These are phyloP conservation scores for Saprolegnia parasitica DNA, from an alignment of 352 stramenopile species.

Conservation along the genomic window DNA sequence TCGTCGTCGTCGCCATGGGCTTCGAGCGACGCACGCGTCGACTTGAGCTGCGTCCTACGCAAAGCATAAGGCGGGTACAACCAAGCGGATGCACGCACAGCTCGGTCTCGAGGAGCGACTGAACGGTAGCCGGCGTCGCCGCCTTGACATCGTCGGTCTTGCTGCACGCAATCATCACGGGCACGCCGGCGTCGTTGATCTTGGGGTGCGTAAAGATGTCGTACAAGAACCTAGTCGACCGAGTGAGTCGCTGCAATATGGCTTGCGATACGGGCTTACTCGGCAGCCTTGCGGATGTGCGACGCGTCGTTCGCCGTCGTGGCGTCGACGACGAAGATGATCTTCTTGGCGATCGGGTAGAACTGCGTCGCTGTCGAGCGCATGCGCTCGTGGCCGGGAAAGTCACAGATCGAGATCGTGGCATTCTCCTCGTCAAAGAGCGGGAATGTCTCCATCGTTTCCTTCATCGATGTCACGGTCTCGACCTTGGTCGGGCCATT, in stretches of 20 bases:
- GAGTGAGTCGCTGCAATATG: slow-evolving; percentile 3
- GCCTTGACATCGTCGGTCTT: slow-evolving; percentile 61
- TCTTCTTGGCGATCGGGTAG: slow-evolving; percentile 58
- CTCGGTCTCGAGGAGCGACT: slow-evolving; percentile 69
- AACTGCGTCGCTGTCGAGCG: slow-evolving; percentile 69
- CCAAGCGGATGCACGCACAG: slow-evolving; percentile 30
- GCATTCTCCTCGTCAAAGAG: slow-evolving; percentile 34
- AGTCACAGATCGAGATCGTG: slow-evolving; percentile 51
- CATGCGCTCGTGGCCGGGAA: slow-evolving; percentile 74
- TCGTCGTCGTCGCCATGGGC: slow-evolving; percentile 77
- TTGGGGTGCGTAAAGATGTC: slow-evolving; percentile 84
- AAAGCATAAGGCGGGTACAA: background rate
- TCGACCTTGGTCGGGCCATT: slow-evolving; percentile 52
- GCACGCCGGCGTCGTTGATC: slow-evolving; percentile 63
- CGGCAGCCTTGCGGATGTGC: slow-evolving; percentile 71
- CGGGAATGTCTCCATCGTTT: slow-evolving; percentile 58
- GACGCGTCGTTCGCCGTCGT: slow-evolving; percentile 36
- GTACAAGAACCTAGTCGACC: slow-evolving; percentile 57
- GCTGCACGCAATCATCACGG: slow-evolving; percentile 78
- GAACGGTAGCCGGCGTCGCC: slow-evolving; percentile 45
- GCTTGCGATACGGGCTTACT: slow-evolving; percentile 36
- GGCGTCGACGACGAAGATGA: slow-evolving; percentile 77
- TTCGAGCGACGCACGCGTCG: slow-evolving; percentile 79
- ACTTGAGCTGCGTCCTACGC: slow-evolving; percentile 70
- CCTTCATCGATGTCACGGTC: slow-evolving; percentile 84